Base-by-base conservation (phyloP, 2,329 filamentous ascomycete species). In the Monosporascus sp. region DNA sequence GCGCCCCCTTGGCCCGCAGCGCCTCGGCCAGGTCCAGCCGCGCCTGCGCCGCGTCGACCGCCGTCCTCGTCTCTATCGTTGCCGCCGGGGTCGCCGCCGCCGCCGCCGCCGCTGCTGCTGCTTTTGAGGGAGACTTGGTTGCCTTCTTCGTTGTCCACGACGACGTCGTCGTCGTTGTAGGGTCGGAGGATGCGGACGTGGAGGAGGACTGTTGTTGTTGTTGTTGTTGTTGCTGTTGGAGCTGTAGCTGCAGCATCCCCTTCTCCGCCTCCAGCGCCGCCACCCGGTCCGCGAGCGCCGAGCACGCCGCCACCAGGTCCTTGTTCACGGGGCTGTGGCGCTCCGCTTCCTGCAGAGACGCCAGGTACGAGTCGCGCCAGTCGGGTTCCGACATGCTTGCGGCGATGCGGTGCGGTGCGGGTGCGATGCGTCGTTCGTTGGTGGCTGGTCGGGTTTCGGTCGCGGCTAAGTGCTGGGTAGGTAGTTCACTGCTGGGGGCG, bases 301-400 rank as follows among this genome's bases (percentile, higher is more conserved):
- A 70, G 59, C 66, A 96, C 57, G 89, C 86, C 67, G 90, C 80
- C 64, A 96, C 88, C 56, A 95, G 80, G 50, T 85, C 80, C 64
- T 76, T 74, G 60, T 83, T 82, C 55, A 83, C 74, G 5, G 78
- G 77, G 60, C 74, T 78, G 54, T 90, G 87, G 57, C 83, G 80
- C 65, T 84, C 80, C 63, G 90, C 89, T 63, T 87, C 85, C 61
- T 84, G 80, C 60, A 97, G 78, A 59, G 87, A 87, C 57, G 82
- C 77, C 57, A 89, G 77, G 70, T 96, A 97, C 65, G 95, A 88
- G 60, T 89, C 85, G 65, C 86, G 82, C 89, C 92, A 95, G 75
- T 81, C 82, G 58, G 83, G 78, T 11, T 35, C 31, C 1, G 31
- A 35, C 78, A 81, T 81, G 54, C 60, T 66, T n/a, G 37, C 54